Evolutionary conservation across 1,284 basidiomycete species (phyloP), one percentile per base, ranked within the genome.

Genomic region (Ganoderma leucocontextum): DNA sequence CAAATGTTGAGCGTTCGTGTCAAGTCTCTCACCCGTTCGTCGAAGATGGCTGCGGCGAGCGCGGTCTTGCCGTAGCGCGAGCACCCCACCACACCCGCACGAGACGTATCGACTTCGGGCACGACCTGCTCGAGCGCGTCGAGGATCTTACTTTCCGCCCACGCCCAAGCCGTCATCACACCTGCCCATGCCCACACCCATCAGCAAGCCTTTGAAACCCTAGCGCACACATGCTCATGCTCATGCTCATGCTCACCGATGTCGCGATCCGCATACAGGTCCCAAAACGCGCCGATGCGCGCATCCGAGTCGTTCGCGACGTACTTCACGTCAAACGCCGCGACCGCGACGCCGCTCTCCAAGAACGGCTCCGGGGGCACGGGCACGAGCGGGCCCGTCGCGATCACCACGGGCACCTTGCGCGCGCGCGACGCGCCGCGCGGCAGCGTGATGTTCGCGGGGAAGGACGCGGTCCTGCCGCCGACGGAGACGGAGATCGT

Each of bases 31-130:
- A 66, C 70, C 39, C 70, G 47, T 36, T 68, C 52, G 36, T 71
- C 70, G 55, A 71, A 71, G 39, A 71, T 71, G 1, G 64, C 70
- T 9, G 70, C 70, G 6, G 70, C 70, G 29, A 71, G 66, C 15
- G 70, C 70, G 1, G 70, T 58, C 64, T 71, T 71, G 10, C 70
- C 70, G 25, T 66, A 68, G 2, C 70, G 70, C 53, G 66, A 68
- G 53, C 70, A 71, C 6, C 70, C 70, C 13, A 66, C 62, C 8
- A 68, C 70, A 4, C 70, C 70, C 25, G 68, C 62, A 35, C 70
- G 70, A 1, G 52, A 42, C 15, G 64, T 58, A 44, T 71, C 70
- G 9, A 71, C 58, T 38, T 71, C 66, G 0, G 70, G 70, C 15
- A 66, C 70, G 17, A 68, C 67, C 38, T 68, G 64, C 15, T 64